These are phyloP conservation scores for Meyerozyma smithsonii DNA, from an alignment of 1,139 yeast genomes.

Conservation along the genomic window DNA sequence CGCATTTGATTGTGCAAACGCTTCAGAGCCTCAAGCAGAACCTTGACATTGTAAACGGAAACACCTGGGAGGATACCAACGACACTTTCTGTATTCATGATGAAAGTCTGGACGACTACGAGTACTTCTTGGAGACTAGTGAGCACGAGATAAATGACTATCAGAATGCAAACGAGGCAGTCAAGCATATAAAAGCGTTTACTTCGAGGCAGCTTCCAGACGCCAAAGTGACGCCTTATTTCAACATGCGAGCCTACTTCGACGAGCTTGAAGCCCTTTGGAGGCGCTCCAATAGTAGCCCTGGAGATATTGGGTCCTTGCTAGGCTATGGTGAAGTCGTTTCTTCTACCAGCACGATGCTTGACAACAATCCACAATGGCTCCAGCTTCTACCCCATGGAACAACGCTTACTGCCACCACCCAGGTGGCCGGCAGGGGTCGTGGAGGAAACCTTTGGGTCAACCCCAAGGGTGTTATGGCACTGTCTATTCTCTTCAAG, in stretches of 20 bases:
- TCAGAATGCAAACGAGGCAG: constrained; percentile 50
- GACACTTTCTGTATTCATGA: constrained; percentile 51
- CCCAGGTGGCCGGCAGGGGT: constrained; percentile 89
- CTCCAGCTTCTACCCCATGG: constrained; percentile 67
- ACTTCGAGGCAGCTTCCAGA: constrained; percentile 43
- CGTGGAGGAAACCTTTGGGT: constrained; percentile 96
- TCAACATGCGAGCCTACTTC: constrained; percentile 59
- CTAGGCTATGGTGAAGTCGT: constrained; percentile 83
- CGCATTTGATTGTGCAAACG: constrained; percentile 19
- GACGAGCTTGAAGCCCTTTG: constrained; percentile 33
- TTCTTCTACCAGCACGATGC: constrained; percentile 77
- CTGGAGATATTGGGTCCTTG: constrained; percentile 52
- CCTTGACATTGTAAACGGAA: constrained; percentile 39
- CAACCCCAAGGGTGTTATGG: constrained; percentile 88
- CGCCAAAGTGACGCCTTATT: constrained; percentile 59
- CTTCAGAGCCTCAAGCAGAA: constrained; percentile 27
- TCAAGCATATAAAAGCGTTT: constrained; percentile 49
- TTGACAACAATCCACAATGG: constrained; percentile 66
- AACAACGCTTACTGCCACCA: constrained; percentile 65
- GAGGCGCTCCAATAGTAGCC: constrained; percentile 12
- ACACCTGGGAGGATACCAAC: constrained; percentile 44
- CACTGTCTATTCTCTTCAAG: constrained; percentile 67
- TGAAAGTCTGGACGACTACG: constrained; percentile 20
- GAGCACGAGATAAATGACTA: constrained; percentile 15
- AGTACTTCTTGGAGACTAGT: constrained; percentile 16